Base-by-base conservation (phyloP, 208 protist species). In the Crithidia expoeki region DNA sequence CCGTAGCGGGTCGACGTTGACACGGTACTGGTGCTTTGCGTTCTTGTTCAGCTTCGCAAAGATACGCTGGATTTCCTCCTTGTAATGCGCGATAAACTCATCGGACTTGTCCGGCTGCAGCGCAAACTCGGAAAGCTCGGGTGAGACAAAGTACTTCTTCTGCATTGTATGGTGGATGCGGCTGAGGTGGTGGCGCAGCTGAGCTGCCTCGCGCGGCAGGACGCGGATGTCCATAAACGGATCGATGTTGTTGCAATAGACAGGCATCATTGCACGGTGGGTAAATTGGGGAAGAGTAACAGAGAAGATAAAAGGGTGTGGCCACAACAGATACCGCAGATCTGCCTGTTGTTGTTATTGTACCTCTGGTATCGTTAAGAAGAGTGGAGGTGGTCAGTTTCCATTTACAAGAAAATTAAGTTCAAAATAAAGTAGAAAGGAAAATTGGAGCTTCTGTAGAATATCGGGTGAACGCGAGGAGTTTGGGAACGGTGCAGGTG, bases 91-190 rank as follows among this genome's bases (percentile, higher is more conserved):
- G 25, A 86, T 50, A 59, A 96, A 94, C 30, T 93, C 84, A 38
- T 80, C 84, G 16, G 79, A 68, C 46, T 68, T 72, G 55, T 93
- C 76, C 0, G 84, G 76, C 56, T 90, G 81, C 47, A 96, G 76
- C 16, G 80, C 84, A 27, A 92, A 85, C 62, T 96, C 84, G 2
- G 82, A 72, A 10, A 79, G 50, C 33, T 96, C 86, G 3, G 80
- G 46, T 6, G 74, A 61, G 12, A 93, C 82, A 42, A 83, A 83
- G 80, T 90, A 93, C 28, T 61, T 64, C 40, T 81, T 92, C 73
- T 94, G 82, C 50, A 96, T 69, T 7, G 79, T 86, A 75, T 94
- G 83, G 59, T 94, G 85, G 25, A 96, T 80, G 23, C 79, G 80
- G 53, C 78, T 82, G 25, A 81, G 66, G 71, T 96, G 90, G 50